Conservation (phyloP, 2,329 filamentous ascomycete species). For the Chalara sp. region DNA sequence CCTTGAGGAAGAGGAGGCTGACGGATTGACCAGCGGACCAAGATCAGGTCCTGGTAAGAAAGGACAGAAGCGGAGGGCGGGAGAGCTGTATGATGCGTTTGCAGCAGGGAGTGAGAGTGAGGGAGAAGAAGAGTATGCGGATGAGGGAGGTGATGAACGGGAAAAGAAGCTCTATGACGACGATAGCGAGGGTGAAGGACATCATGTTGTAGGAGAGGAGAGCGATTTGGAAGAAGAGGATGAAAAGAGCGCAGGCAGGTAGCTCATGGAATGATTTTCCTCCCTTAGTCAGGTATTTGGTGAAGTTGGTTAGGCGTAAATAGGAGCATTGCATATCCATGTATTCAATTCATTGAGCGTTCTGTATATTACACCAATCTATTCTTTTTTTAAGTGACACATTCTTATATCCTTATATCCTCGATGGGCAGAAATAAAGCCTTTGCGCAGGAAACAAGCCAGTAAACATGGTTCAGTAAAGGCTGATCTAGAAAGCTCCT, state of each 20-base stretch:
- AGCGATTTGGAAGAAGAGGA: slow-evolving; percentile 29
- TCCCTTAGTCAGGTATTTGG: no score
- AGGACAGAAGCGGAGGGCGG: slow-evolving; percentile 53
- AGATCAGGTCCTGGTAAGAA: slow-evolving; percentile 39
- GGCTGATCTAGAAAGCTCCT: no score
- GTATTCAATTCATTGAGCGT: no score
- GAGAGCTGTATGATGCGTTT: slow-evolving; percentile 96
- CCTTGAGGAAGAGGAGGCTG: slow-evolving; percentile 72
- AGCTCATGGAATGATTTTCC: slow-evolving; percentile 2
- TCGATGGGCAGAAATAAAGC: no score
- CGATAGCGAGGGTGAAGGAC: slow-evolving; percentile 30
- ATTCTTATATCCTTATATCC: no score
- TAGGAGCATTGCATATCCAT: background rate
- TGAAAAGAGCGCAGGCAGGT: slow-evolving; percentile 11
- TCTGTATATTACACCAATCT: no score
- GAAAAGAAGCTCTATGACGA: slow-evolving; percentile 27
- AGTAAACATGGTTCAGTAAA: no score
- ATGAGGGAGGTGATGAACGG: slow-evolving; percentile 34
- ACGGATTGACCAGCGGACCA: slow-evolving; percentile 40
- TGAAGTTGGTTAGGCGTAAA: slow-evolving; percentile 6
- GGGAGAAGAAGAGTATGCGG: slow-evolving; percentile 37
- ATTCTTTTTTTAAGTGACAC: no score
- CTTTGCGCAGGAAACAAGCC: no score
- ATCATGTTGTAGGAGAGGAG: slow-evolving; percentile 46
- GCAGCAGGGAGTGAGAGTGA: slow-evolving; percentile 62